phyloP scores from a whole-genome alignment of 2,329 filamentous ascomycete genomes.

The Aspergillus luchuensis region DNA sequence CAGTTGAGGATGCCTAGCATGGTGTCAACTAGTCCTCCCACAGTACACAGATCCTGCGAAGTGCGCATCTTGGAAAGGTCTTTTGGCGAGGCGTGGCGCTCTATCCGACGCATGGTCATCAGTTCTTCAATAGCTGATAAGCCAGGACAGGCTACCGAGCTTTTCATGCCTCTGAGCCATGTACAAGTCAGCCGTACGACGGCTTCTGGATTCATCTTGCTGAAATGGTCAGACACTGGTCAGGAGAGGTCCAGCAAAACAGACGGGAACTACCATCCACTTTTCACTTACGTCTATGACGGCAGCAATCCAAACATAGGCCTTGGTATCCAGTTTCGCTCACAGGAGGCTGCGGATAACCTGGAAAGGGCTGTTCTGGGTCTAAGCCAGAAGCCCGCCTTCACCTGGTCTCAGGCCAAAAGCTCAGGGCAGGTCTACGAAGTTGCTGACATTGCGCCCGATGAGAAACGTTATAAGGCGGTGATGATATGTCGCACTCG shows the following conservation, averaged over 20 bases:
- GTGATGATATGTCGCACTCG: constrained; percentile 25
- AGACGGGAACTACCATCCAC: constrained; percentile 33
- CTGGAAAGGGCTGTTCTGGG: constrained; percentile 32
- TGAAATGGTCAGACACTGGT: constrained; percentile 37
- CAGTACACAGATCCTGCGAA: constrained; percentile 31
- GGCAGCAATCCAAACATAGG: constrained; percentile 33
- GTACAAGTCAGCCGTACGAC: constrained; percentile 31
- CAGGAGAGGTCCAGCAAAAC: constrained; percentile 31
- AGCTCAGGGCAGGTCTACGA: constrained; percentile 32
- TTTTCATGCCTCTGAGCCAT: constrained; percentile 33
- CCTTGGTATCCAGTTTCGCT: constrained; percentile 28
- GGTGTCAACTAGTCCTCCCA: constrained; percentile 31
- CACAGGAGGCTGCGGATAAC: constrained; percentile 24
- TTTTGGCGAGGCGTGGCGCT: constrained; percentile 32
- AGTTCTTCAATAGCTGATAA: constrained; percentile 32
- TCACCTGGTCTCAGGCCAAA: constrained; percentile 27
- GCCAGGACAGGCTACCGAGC: constrained; percentile 28
- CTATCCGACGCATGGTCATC: constrained; percentile 34
- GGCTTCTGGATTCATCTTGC: constrained; percentile 24
- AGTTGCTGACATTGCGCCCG: constrained; percentile 27
- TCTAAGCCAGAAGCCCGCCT: constrained; percentile 24
- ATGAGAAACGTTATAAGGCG: constrained; percentile 36
- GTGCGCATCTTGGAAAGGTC: constrained; percentile 35
- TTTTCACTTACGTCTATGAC: constrained; percentile 36
- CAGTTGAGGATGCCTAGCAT: constrained; percentile 33